Percentiles rank a stretch among this genome's conserved stretches.
Evolutionary conservation across 1,284 basidiomycete species (phyloP).

Genomic region (Porodaedalea pini): DNA sequence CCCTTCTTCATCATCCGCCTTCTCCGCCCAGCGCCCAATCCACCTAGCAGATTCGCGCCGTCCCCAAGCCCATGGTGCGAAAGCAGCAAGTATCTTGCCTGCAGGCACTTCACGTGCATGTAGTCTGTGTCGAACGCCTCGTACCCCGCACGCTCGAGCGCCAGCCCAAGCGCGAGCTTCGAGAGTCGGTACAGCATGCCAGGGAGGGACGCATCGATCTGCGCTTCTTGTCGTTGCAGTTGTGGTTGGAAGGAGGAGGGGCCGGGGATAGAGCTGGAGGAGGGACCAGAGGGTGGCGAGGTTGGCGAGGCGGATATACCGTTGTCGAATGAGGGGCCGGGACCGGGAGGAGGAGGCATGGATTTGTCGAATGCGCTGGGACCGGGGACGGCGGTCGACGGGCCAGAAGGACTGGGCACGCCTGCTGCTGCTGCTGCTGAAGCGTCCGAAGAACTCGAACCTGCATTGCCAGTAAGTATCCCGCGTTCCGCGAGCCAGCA

Average conservation of each 20-base stretch:
- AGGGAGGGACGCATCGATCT: neutral
- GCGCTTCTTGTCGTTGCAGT: neutral
- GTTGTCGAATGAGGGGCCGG: neutral
- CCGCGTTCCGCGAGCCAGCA: constrained; percentile 25
- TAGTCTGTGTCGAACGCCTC: constrained; percentile 47
- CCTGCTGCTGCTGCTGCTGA: too few relatives aligned
- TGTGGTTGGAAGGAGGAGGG: neutral
- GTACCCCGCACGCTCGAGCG: constrained; percentile 8
- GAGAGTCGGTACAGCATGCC: constrained; percentile 8
- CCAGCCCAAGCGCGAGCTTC: constrained; percentile 8
- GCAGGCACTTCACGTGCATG: constrained; percentile 48
- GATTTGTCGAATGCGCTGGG: neutral
- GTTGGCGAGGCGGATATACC: neutral
- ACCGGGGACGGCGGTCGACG: neutral
- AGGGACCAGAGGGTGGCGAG: neutral
- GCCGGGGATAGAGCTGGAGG: neutral
- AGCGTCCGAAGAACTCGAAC: too few relatives aligned
- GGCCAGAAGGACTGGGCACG: neutral
- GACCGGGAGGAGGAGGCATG: constrained; percentile 13
- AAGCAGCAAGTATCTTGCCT: constrained; percentile 51
- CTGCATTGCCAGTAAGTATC: neutral
- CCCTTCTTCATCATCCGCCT: constrained; percentile 1
- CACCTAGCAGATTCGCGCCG: constrained; percentile 33
- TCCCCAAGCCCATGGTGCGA: constrained; percentile 42
- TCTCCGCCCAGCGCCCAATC: constrained; percentile 25